Evolutionary conservation across 495 filamentous ascomycete species (phyloP).

Genomic region (Baudoinia panamericana): DNA sequence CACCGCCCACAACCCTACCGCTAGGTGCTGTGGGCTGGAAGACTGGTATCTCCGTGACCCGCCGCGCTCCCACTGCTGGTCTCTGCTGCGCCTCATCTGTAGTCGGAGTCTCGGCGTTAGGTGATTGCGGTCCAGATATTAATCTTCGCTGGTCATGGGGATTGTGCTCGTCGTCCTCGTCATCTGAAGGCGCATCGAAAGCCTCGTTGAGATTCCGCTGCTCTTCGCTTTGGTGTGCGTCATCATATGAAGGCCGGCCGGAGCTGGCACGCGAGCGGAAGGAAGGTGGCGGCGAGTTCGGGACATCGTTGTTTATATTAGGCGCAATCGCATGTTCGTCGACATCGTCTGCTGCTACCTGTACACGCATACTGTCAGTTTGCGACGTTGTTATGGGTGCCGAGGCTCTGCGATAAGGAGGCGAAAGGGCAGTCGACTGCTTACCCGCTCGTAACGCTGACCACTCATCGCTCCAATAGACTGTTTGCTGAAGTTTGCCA

Average conservation of each 20-base stretch:
- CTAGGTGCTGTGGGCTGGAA: constrained; percentile 32
- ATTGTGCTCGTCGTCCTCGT: constrained; percentile 43
- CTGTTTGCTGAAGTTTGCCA: no score
- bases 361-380: constrained; percentile 4
- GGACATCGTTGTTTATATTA: constrained; percentile 37
- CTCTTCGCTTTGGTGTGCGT: constrained; percentile 43
- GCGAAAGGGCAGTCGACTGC: constrained; percentile 21
- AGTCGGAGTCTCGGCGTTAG: constrained; percentile 30
- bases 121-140: constrained; percentile 49
- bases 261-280: constrained; percentile 80
- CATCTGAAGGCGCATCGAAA: constrained; percentile 45
- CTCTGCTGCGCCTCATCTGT: constrained; percentile 24
- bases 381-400: neutral
- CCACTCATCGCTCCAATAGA: constrained; percentile 58
- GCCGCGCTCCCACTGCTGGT: constrained; percentile 27
- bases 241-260: constrained; percentile 40
- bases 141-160: constrained; percentile 74
- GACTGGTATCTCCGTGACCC: constrained; percentile 40
- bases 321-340: constrained; percentile 30
- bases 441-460: constrained; percentile 77
- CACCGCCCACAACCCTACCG: constrained; percentile 48
- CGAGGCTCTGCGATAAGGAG: neutral
- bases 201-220: constrained; percentile 56
- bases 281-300: constrained; percentile 83
- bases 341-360: constrained; percentile 34